phyloP scores from a whole-genome alignment of 768 basidiomycete species.

The Dentipellis sp. region DNA sequence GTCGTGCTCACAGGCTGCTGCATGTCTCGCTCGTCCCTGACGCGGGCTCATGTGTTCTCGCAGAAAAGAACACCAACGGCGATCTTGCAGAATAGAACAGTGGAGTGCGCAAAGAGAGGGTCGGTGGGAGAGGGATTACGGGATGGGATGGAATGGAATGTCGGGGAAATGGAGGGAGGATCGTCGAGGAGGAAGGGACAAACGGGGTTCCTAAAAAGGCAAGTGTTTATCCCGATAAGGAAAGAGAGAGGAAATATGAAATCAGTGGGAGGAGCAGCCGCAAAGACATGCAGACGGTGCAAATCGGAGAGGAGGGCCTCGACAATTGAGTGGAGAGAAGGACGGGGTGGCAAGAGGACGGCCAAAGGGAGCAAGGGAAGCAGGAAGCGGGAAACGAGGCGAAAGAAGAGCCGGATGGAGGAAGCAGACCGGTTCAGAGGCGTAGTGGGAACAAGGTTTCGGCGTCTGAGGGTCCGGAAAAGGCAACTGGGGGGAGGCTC shows the following conservation, averaged over 20 bases:
- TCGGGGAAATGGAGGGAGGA: too few species aligned
- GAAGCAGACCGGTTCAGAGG: neutral
- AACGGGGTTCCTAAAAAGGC: neutral
- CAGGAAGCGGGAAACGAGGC: neutral
- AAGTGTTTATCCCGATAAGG: neutral
- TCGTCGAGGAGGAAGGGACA: too few species aligned
- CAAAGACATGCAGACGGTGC: neutral
- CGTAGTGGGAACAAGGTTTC: slow-evolving; percentile 2
- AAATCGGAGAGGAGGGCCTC: neutral
- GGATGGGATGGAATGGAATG: too few species aligned
- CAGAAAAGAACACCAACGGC: too few species aligned
- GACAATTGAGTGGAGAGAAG: neutral
- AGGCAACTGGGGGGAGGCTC: neutral
- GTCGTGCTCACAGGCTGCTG: neutral
- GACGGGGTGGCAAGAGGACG: neutral
- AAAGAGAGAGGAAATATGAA: neutral
- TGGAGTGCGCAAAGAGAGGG: too few species aligned
- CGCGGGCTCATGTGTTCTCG: neutral
- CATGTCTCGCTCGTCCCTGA: neutral
- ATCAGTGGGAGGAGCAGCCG: neutral
- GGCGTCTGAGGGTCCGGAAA: neutral
- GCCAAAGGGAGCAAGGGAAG: neutral
- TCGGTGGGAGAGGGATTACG: too few species aligned
- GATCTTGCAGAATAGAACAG: too few species aligned
- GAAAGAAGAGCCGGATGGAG: neutral